Conservation (phyloP, 2,329 filamentous ascomycete species). For the Rosellinia necatrix region DNA sequence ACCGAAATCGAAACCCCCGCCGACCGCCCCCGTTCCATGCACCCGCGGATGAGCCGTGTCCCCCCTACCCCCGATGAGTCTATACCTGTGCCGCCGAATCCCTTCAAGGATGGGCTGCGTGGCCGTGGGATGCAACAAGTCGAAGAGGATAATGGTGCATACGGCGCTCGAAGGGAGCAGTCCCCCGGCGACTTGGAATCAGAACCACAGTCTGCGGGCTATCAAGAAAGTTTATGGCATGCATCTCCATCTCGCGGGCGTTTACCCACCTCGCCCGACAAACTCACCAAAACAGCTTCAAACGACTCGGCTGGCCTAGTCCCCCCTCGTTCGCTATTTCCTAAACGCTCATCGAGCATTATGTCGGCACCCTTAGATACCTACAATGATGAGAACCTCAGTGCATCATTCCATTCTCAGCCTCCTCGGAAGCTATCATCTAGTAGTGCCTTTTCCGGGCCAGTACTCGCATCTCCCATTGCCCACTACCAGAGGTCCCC, state of each 20-base stretch:
- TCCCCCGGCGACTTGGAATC: constrained; percentile 59
- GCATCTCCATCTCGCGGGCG: constrained; percentile 43
- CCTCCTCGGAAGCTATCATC: constrained; percentile 79
- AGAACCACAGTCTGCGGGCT: constrained; percentile 35
- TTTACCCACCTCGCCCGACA: constrained; percentile 51
- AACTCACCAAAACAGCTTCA: constrained; percentile 47
- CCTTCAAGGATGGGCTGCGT: constrained; percentile 46
- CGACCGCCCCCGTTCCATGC: constrained; percentile 72
- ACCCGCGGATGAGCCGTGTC: constrained; percentile 72
- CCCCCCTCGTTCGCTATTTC: constrained; percentile 55
- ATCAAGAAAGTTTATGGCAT: constrained; percentile 43
- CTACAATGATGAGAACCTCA: constrained; percentile 72
- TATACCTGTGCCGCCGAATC: constrained; percentile 52
- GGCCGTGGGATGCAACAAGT: constrained; percentile 47
- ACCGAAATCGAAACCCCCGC: constrained; percentile 60
- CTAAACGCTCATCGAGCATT: constrained; percentile 62
- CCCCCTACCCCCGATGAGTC: constrained; percentile 55
- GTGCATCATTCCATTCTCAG: constrained; percentile 63
- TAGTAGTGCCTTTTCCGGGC: constrained; percentile 56
- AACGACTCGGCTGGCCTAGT: constrained; percentile 57
- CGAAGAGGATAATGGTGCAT: constrained; percentile 49
- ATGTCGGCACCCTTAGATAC: constrained; percentile 67
- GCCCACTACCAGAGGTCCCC: constrained; percentile 75
- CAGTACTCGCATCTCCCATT: constrained; percentile 59
- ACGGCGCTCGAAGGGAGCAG: constrained; percentile 61